These are phyloP conservation scores for Chaetomium globosum DNA, from an alignment of 2,329 filamentous ascomycete genomes.

Conservation along the genomic window DNA sequence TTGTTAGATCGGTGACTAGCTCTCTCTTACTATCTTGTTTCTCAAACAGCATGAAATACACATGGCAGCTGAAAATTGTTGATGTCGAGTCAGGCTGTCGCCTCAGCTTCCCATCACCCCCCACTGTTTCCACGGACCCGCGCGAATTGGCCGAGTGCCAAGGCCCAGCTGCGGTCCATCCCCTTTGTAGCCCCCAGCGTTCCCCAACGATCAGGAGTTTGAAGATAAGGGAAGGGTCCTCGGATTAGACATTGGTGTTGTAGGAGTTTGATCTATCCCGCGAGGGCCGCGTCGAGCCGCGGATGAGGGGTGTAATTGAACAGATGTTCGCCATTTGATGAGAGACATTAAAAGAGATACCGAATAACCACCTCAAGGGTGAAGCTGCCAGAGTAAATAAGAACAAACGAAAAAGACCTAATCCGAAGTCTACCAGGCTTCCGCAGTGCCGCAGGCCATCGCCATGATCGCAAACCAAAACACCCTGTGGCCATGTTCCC, in stretches of 20 bases:
- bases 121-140: not conserved
- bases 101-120: not conserved
- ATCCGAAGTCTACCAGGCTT: not conserved
- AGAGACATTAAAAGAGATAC: not conserved
- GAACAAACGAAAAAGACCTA: not conserved
- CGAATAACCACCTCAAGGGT: not conserved
- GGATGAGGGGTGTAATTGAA: too few species aligned
- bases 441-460: not conserved
- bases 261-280: not conserved
- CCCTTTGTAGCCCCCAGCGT: too few species aligned
- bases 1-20: too few species aligned
- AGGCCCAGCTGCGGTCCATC: conserved; percentile 1
- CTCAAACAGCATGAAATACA: too few species aligned
- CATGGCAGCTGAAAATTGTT: not conserved
- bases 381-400: not conserved
- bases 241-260: not conserved
- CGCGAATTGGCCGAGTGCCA: not conserved
- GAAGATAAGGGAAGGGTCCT: not conserved
- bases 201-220: not conserved
- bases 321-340: too few species aligned
- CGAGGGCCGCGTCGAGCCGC: too few species aligned
- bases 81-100: not conserved
- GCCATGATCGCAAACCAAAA: conserved; percentile 6
- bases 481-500: not conserved
- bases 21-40: too few species aligned